Evolutionary conservation across 352 stramenopile species (phyloP).

Genomic region (Pythium aquatile): DNA sequence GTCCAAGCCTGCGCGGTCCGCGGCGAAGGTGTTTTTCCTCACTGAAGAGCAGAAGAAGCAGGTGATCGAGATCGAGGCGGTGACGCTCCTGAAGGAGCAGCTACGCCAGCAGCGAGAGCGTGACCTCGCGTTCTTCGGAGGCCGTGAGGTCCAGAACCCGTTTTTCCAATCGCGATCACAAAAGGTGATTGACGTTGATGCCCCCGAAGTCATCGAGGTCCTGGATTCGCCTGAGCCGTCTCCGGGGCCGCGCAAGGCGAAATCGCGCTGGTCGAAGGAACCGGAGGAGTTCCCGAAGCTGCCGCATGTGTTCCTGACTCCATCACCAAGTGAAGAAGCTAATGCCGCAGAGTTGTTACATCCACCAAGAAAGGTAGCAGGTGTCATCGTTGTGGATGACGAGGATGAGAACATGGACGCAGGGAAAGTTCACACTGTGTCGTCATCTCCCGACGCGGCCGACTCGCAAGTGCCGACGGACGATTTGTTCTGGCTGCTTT

Average conservation of each 20-base stretch:
- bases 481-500: conserved; percentile 63
- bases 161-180: conserved; percentile 58
- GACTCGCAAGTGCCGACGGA: conserved; percentile 44
- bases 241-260: conserved; percentile 11
- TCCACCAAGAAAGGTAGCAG: neutral
- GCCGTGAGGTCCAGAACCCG: conserved; percentile 45
- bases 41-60: conserved; percentile 64
- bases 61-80: conserved; percentile 65
- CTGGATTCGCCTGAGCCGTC: conserved; percentile 22
- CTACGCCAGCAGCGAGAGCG: conserved; percentile 63
- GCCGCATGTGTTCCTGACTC: conserved; percentile 31
- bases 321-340: neutral
- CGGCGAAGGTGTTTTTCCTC: conserved; percentile 45
- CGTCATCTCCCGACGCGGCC: conserved; percentile 27
- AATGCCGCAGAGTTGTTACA: neutral
- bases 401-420: conserved; percentile 27
- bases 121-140: conserved; percentile 69
- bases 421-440: neutral
- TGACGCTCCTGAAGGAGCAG: conserved; percentile 61
- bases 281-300: conserved; percentile 37
- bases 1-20: neutral
- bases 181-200: conserved; percentile 26
- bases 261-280: conserved; percentile 45
- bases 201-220: conserved; percentile 35
- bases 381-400: conserved; percentile 32